Evolutionary conservation across 345 rosid species (phyloP).

Genomic region (Eucalyptus regnans): DNA sequence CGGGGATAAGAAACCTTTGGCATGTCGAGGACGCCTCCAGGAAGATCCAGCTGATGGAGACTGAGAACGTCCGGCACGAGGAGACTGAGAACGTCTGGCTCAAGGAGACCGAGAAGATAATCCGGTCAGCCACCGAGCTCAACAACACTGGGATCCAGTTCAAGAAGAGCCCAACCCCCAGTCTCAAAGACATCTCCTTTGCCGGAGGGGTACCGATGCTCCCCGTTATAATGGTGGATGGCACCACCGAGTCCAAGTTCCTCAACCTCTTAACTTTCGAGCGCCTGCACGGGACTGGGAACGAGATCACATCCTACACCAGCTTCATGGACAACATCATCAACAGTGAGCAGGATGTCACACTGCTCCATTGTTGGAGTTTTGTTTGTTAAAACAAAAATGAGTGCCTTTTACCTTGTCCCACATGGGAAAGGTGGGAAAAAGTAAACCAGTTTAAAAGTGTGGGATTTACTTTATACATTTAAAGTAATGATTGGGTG

Average conservation of each 20-base stretch:
- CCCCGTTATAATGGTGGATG: background rate
- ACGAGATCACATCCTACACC: conserved; percentile 22
- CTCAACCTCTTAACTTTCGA: conserved; percentile 3
- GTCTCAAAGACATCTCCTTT: background rate
- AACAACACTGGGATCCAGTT: background rate
- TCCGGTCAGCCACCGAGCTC: background rate
- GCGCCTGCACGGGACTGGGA: conserved; percentile 16
- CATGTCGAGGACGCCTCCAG: background rate
- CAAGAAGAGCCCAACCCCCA: background rate
- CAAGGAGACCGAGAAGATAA: background rate
- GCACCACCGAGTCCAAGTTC: background rate
- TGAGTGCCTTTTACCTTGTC: too few species aligned
- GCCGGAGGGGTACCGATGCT: background rate
- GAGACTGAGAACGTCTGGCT: too few species aligned
- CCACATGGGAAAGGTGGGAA: too few species aligned
- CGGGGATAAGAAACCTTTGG: background rate
- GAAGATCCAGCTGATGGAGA: background rate
- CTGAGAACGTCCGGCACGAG: conserved; percentile 13
- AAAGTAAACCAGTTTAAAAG: too few species aligned
- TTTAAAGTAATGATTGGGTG: too few species aligned
- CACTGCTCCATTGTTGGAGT: too few species aligned
- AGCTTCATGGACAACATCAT: conserved; percentile 35
- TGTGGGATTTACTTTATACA: too few species aligned
- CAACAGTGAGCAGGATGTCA: conserved; percentile 25
- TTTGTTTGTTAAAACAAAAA: too few species aligned